Evolutionary conservation across 2,329 filamentous ascomycete genomes (phyloP).

Genomic region (Pseudonectria buxi): DNA sequence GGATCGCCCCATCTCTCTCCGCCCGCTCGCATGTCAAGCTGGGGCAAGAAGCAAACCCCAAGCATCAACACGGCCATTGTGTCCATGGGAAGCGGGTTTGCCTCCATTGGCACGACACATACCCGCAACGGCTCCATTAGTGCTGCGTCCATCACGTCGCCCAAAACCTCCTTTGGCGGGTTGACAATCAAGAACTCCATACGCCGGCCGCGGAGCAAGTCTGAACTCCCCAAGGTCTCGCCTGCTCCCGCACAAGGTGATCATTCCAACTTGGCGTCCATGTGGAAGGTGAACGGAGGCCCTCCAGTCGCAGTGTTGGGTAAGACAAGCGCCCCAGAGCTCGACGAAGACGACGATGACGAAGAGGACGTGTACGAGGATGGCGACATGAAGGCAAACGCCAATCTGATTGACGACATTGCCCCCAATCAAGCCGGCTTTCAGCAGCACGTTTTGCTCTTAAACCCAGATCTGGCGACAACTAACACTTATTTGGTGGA

Average conservation of each 20-base stretch:
- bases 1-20: conserved; percentile 40
- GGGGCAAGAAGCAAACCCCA: conserved; percentile 45
- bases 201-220: conserved; percentile 51
- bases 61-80: conserved; percentile 54
- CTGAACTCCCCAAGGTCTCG: conserved; percentile 39
- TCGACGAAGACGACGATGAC: conserved; percentile 52
- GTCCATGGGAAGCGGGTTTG: conserved; percentile 47
- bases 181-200: conserved; percentile 43
- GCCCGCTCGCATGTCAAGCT: conserved; percentile 44
- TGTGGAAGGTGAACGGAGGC: conserved; percentile 48
- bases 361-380: conserved; percentile 52
- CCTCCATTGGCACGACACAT: conserved; percentile 50
- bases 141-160: conserved; percentile 44
- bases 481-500: conserved; percentile 61
- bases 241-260: conserved; percentile 22
- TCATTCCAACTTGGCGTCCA: conserved; percentile 39
- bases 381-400: conserved; percentile 53
- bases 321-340: conserved; percentile 21
- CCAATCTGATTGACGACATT: conserved; percentile 60
- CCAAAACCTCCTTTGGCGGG: conserved; percentile 41
- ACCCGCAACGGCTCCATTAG: conserved; percentile 55
- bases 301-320: conserved; percentile 45
- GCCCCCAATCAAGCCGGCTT: conserved; percentile 71
- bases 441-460: conserved; percentile 60
- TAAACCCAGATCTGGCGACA: conserved; percentile 64